phyloP scores from a whole-genome alignment of 1,284 basidiomycete species.

The Cryptococcus sp. region DNA sequence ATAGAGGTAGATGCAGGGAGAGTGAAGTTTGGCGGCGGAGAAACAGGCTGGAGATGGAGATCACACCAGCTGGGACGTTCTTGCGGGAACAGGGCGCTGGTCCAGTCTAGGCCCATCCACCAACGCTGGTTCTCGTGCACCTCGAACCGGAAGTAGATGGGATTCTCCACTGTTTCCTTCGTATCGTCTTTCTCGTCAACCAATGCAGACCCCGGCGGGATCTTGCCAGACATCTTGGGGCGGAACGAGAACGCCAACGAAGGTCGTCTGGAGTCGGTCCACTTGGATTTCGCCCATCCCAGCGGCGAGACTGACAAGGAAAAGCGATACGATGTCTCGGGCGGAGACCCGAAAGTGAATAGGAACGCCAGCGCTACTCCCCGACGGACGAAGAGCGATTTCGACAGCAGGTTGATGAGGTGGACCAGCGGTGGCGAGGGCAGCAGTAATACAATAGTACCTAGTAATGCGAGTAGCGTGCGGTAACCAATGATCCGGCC shows the following conservation, averaged over 20 bases:
- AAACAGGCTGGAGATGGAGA: slow-evolving; percentile 58
- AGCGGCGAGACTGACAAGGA: slow-evolving; percentile 35
- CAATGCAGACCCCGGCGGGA: slow-evolving; percentile 19
- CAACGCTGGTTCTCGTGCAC: slow-evolving; percentile 93
- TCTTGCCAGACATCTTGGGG: slow-evolving; percentile 19
- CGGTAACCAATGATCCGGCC: slow-evolving; percentile 37
- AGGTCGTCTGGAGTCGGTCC: slow-evolving; percentile 45
- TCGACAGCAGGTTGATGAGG: slow-evolving; percentile 36
- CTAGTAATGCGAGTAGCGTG: slow-evolving; percentile 43
- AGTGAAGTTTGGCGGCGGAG: slow-evolving; percentile 54
- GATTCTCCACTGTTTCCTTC: slow-evolving; percentile 26
- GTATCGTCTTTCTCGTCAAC: slow-evolving; percentile 30
- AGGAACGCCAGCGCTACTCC: slow-evolving; percentile 42
- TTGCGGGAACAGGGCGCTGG: slow-evolving; percentile 82
- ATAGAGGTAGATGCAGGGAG: slow-evolving; percentile 56
- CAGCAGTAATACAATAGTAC: slow-evolving; percentile 44
- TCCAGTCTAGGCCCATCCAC: slow-evolving; percentile 77
- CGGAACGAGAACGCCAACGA: slow-evolving; percentile 42
- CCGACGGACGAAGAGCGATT: slow-evolving; percentile 45
- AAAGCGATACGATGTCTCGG: slow-evolving; percentile 34
- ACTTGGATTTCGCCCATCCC: slow-evolving; percentile 49
- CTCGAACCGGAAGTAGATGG: slow-evolving; percentile 77
- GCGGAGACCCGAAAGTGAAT: slow-evolving; percentile 49
- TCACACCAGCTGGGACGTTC: slow-evolving; percentile 84
- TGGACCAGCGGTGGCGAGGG: slow-evolving; percentile 50